A percentile compares a stretch with the other conserved stretches of the same genome.
phyloP scores from a whole-genome alignment of 345 rosid genomes.

The Corchorus capsularis region DNA sequence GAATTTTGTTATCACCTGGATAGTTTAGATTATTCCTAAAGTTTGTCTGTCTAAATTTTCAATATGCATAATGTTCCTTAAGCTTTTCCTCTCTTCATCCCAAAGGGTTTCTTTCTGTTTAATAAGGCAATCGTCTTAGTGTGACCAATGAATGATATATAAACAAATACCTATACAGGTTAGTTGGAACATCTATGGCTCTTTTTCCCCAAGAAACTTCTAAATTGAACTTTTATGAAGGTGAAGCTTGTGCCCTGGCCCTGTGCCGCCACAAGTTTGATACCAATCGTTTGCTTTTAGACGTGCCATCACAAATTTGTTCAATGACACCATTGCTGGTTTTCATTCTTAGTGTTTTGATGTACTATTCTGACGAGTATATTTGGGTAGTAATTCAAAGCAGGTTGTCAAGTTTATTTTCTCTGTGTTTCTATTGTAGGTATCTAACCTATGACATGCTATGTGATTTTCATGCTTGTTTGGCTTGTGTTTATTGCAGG shows the following conservation, averaged over 20 bases:
- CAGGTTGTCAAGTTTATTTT: background rate
- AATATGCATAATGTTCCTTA: background rate
- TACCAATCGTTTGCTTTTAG: background rate
- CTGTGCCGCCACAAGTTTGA: background rate
- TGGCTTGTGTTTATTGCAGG: constrained; percentile 44
- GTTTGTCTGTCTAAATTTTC: background rate
- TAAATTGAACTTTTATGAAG: background rate
- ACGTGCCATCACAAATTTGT: background rate
- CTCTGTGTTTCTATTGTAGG: background rate
- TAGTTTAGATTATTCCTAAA: background rate
- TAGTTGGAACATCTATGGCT: background rate
- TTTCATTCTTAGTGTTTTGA: background rate
- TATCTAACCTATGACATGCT: background rate
- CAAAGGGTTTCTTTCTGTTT: background rate
- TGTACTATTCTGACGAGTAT: background rate
- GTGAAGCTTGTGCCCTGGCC: background rate
- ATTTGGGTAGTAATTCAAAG: background rate
- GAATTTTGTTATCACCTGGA: background rate
- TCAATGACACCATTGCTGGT: background rate
- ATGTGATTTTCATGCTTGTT: constrained; percentile 13
- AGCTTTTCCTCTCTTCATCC: background rate
- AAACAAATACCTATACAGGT: background rate
- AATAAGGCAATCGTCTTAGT: background rate
- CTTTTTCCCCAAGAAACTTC: too few species aligned
- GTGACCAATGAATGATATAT: background rate